Base-by-base conservation (phyloP, 805 yeast species). In the Sungouiozyma ichnusensis region DNA sequence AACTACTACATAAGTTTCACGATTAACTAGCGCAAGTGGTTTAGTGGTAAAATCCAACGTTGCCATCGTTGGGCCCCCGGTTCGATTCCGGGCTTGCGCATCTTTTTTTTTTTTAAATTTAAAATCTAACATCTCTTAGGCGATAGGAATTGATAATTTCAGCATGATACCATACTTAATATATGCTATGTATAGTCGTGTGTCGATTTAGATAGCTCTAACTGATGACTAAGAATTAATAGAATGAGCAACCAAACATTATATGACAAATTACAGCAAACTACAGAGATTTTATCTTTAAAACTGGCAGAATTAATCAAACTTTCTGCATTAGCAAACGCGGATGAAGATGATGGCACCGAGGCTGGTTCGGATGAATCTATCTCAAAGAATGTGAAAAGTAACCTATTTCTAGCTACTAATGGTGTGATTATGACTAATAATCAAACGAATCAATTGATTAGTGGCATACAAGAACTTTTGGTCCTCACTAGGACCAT, bases 401-500 rank as follows among this genome's bases (percentile, higher is more conserved):
- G 59, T 4, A 50, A 52, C 16, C 48, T 58, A 13, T 45, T 50
- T 5, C 45, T 49, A 5, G 58, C 63, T 1, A 59, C 63, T 1
- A 48, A 50, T 1, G 58, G 63, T 29, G 46, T 56, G 4, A 45
- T 50, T 42, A 47, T 58, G 52, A 54, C 57, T 2, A 53, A 53
- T 44, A 57, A 46, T 13, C 61, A 57, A 35, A 55, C 63, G 13
- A 50, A 50, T 48, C 63, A 61, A 37, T 41, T 61, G 37, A 54
- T 60, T 3, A 57, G 52, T 42, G 62, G 63, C 11, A 49, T 62
- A 3, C 63, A 61, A 44, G 66, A 62, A 35, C 48, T 62, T 19
- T 40, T 62, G 36, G 51, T 55, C 8, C 48, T 61, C 27, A 60
- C 64, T 3, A 52, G 64, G 29, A 48, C 43, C 17, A 53, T 62